phyloP scores from a whole-genome alignment of 2,329 filamentous ascomycete genomes.

The Clonostachys rhizophaga region DNA sequence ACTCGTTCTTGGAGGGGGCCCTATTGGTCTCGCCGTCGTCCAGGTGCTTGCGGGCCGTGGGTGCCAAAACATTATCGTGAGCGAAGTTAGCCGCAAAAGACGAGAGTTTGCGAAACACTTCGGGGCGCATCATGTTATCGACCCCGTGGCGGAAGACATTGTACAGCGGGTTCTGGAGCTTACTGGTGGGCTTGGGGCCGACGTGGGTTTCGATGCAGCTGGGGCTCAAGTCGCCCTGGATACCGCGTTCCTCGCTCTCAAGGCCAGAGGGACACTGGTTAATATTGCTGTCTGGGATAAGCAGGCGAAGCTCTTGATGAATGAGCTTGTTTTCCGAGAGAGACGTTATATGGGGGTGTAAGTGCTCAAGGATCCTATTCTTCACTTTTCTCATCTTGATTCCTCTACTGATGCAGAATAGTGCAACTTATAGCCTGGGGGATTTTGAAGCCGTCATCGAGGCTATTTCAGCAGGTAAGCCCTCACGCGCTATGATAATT shows the following conservation, averaged over 20 bases:
- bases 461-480: slow-evolving; percentile 25
- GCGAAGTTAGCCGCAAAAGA: slow-evolving; percentile 36
- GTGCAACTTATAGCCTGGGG: slow-evolving; percentile 17
- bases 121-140: slow-evolving; percentile 36
- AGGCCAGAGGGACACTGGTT: slow-evolving; percentile 50
- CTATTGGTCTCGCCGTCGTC: slow-evolving; percentile 41
- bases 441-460: slow-evolving; percentile 56
- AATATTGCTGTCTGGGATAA: slow-evolving; percentile 64
- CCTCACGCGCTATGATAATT: too few species aligned
- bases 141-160: slow-evolving; percentile 37
- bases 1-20: slow-evolving; percentile 42
- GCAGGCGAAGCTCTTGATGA: slow-evolving; percentile 35
- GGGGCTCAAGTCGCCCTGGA: slow-evolving; percentile 47
- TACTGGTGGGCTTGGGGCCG: slow-evolving; percentile 43
- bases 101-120: slow-evolving; percentile 35
- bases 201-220: slow-evolving; percentile 58
- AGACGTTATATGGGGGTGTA: slow-evolving; percentile 12
- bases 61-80: slow-evolving; percentile 38
- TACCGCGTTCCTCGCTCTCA: slow-evolving; percentile 40
- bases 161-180: slow-evolving; percentile 37
- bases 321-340: slow-evolving; percentile 13
- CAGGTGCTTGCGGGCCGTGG: slow-evolving; percentile 39
- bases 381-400: too few species aligned
- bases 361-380: not conserved
- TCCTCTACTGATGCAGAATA: slow-evolving; percentile 11